phyloP scores from a whole-genome alignment of 2,329 filamentous ascomycete species.

The Gyromitra esculenta region DNA sequence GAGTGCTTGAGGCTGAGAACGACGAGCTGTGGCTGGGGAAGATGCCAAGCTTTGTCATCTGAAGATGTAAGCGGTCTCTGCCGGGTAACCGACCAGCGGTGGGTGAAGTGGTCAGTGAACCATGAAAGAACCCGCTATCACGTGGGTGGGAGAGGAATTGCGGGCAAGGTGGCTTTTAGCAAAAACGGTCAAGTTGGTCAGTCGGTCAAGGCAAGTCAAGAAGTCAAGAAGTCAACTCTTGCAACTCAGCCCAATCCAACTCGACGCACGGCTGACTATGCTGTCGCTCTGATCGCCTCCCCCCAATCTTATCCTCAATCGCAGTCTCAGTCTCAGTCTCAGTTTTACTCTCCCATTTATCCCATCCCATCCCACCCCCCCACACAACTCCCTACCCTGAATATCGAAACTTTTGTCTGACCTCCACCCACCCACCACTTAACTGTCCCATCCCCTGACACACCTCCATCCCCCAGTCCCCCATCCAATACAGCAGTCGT shows the following conservation, averaged over 20 bases:
- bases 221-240: too few relatives aligned
- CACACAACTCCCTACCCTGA: background rate
- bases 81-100: conserved; percentile 25
- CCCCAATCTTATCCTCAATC: too few relatives aligned
- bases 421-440: background rate
- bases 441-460: background rate
- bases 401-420: conserved; percentile 15
- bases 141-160: conserved; percentile 35
- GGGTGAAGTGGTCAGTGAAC: conserved; percentile 7
- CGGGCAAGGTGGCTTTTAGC: conserved; percentile 50
- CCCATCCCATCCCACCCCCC: conserved; percentile 17
- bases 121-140: conserved; percentile 4
- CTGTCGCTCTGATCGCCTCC: too few relatives aligned
- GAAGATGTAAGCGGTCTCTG: background rate
- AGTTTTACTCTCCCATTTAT: background rate
- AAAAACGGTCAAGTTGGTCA: background rate
- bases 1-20: conserved; percentile 4
- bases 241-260: too few relatives aligned
- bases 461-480: background rate
- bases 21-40: background rate
- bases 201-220: background rate
- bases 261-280: too few relatives aligned
- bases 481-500: conserved; percentile 27
- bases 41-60: background rate
- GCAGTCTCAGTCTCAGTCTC: too few relatives aligned